Evolutionary conservation across 192 early-diverging fungal genomes (phyloP).

Genomic region (Funneliformis mosseae): DNA sequence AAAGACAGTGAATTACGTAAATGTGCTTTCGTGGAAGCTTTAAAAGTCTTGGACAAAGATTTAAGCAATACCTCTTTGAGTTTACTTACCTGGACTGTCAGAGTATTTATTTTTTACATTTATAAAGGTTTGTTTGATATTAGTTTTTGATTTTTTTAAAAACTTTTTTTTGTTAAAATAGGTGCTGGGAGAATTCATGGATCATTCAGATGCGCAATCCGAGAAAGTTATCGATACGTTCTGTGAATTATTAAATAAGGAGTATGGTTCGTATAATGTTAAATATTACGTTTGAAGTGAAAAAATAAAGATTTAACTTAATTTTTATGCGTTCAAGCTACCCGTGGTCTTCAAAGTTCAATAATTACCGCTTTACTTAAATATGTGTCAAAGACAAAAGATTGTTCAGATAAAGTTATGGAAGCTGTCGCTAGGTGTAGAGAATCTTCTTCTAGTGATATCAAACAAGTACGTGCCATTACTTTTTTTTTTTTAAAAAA

Average conservation of each 20-base stretch:
- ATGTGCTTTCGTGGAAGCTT: constrained; percentile 7
- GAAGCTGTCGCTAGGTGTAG: constrained; percentile 6
- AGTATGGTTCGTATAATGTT: neutral
- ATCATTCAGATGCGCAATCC: neutral
- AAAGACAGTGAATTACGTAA: neutral
- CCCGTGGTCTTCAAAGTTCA: neutral
- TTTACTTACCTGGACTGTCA: neutral
- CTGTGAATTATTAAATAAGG: constrained; percentile 6
- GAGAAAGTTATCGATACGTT: neutral
- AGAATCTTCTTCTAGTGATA: constrained; percentile 6
- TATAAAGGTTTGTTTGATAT: neutral
- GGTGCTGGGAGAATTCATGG: neutral
- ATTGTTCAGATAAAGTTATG: constrained; percentile 8
- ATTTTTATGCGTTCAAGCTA: neutral
- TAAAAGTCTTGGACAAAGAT: neutral
- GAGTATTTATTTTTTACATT: neutral
- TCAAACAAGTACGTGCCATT: constrained; percentile 1
- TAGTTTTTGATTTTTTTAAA: neutral
- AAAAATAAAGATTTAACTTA: neutral
- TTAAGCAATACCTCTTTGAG: neutral
- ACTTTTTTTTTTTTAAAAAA: neutral
- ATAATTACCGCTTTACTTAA: constrained; percentile 21
- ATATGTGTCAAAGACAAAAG: constrained; percentile 18
- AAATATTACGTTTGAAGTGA: neutral
- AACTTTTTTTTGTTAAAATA: neutral